These are phyloP conservation scores for Aspergillus sp. DNA, from an alignment of 2,329 filamentous ascomycete species.

Conservation along the genomic window DNA sequence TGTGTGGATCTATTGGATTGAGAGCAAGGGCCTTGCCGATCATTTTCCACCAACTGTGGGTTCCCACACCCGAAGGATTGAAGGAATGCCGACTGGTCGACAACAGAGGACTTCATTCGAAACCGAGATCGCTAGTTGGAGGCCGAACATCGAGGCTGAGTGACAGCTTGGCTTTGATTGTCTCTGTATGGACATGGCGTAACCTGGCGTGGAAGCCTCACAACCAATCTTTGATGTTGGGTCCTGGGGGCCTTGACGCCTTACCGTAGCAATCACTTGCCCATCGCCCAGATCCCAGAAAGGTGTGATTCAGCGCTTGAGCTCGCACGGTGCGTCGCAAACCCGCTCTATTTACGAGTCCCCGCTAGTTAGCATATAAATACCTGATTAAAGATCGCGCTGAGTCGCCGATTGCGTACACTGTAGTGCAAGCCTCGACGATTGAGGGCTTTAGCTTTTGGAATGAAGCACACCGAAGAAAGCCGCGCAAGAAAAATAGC, in stretches of 20 bases:
- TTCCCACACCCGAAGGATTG: background rate
- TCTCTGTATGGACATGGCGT: no score
- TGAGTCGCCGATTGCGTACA: background rate
- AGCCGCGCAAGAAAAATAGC: background rate
- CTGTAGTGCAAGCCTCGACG: background rate
- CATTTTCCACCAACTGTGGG: background rate
- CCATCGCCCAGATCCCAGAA: no score
- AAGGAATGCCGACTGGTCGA: background rate
- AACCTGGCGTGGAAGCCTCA: background rate
- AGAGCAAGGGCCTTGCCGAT: background rate
- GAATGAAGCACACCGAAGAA: background rate
- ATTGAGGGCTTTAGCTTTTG: background rate
- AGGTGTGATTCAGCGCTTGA: background rate
- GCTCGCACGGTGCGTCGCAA: background rate
- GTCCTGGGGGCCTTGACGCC: background rate
- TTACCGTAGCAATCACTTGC: background rate
- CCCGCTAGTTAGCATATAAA: background rate
- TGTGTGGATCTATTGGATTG: background rate
- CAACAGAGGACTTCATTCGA: background rate
- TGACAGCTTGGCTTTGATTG: background rate
- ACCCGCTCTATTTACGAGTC: background rate
- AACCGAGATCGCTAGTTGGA: background rate
- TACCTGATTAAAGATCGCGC: background rate
- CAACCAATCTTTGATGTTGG: background rate
- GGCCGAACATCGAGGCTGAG: background rate